Percentiles rank a stretch among this genome's conserved stretches.
These are phyloP conservation scores for Pleurotus salmoneostramineus DNA, from an alignment of 768 basidiomycete genomes.

Conservation along the genomic window DNA sequence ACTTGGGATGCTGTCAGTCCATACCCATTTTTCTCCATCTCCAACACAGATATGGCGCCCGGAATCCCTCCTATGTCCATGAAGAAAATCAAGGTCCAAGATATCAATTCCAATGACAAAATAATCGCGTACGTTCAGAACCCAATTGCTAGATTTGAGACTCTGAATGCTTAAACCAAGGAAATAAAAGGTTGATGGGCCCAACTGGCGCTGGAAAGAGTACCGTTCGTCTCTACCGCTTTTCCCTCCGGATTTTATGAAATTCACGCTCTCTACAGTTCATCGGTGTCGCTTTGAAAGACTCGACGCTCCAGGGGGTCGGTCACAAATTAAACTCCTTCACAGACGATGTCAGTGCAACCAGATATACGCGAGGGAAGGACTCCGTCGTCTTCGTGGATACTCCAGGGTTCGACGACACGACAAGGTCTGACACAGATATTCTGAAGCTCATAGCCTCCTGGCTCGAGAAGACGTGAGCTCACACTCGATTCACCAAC, in stretches of 20 bases:
- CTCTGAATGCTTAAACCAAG: too few relatives aligned
- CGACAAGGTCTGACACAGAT: constrained; percentile 15
- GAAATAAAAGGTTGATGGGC: constrained; percentile 21
- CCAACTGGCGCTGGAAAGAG: constrained; percentile 27
- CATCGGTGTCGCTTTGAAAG: constrained; percentile 13
- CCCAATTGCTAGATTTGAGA: too few relatives aligned
- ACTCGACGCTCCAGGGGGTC: constrained; percentile 10
- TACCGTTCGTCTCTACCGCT: constrained; percentile 15
- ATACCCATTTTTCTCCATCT: too few relatives aligned
- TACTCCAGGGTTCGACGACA: constrained; percentile 24
- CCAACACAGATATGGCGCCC: too few relatives aligned
- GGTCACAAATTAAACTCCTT: constrained; percentile 20
- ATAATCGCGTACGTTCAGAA: not conserved
- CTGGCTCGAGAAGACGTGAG: constrained; percentile 22
- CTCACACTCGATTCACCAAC: not conserved
- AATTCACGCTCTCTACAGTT: constrained; percentile 11
- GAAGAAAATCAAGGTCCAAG: constrained; percentile 1
- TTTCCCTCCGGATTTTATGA: not conserved
- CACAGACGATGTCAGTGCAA: constrained; percentile 16
- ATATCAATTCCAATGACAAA: not conserved
- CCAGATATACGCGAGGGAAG: constrained; percentile 10
- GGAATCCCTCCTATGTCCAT: not conserved
- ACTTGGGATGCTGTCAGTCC: too few relatives aligned
- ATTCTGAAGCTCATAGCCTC: constrained; percentile 20
- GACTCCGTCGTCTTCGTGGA: constrained; percentile 19